Evolutionary conservation across 169 alveolate genomes (phyloP), one percentile per base, ranked within the genome.

Genomic region (Plasmodium vinckei): DNA sequence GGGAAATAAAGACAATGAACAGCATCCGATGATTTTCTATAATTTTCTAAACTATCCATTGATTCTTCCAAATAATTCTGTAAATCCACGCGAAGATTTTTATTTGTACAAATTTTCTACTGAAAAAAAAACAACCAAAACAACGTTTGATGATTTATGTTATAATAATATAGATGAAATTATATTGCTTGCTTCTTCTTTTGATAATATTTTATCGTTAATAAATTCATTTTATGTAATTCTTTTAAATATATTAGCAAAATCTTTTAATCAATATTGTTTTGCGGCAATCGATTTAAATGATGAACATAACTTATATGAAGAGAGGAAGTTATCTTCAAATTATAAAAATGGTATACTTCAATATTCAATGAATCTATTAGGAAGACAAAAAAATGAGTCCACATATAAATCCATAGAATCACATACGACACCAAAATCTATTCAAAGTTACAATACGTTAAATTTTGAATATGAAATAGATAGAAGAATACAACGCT

Each of bases 131-230:
- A 39, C 57, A 44, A 67, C 19, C 57, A 65, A 49, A 65, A 53
- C 51, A 1, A 15, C 67, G 39, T 82, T 82, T 67, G 82, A 82
- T 42, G 64, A 82, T 44, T 82, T 82, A 54, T 82, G 53, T 13
- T 82, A 82, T 60, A 82, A 65, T 67, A 82, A 82, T 46, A 68
- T 64, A 6, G 90, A 82, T 59, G 90, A 82, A 82, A 67, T 82
- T 53, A 79, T 46, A 7, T 60, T 82, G 5, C 82, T 82, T 67
- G 84, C 90, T 17, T 65, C 90, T 10, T 42, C 90, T 5, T 53
- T 82, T 17, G 90, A 82, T 49, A 82, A 15, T 19, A 82, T 82
- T 47, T 82, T 82, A 82, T 82, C 90, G 15, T 17, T 82, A 15
- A 63, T 82, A 47, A 65, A 82, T 67, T 67, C 90, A 23, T 82